Percentiles rank a stretch among this genome's conserved stretches.
Conservation (phyloP, 176 grass and related monocot genomes). For the Cymbopogon citratus region DNA sequence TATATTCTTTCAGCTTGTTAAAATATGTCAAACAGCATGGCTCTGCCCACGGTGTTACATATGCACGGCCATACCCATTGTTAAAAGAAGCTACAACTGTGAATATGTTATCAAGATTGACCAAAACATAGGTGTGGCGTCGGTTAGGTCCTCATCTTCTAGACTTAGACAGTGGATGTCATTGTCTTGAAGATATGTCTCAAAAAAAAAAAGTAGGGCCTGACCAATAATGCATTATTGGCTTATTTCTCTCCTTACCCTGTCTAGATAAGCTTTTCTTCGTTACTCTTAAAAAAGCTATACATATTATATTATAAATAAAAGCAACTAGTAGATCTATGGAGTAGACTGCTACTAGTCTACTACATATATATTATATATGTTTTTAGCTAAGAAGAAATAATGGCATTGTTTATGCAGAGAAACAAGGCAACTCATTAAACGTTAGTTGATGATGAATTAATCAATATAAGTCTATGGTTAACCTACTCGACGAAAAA, state of each 20-base stretch:
- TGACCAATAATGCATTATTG: conserved; percentile 31
- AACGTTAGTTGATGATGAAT: not conserved
- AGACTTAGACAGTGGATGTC: conserved; percentile 24
- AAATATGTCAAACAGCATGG: not conserved
- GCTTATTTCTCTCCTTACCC: not conserved
- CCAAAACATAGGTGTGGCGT: conserved; percentile 1
- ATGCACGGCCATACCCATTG: too few relatives aligned
- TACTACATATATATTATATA: not conserved
- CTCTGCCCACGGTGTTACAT: not conserved
- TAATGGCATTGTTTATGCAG: not conserved
- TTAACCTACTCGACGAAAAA: not conserved
- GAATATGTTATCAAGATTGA: conserved; percentile 1
- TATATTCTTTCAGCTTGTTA: too few relatives aligned
- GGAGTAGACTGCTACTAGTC: not conserved
- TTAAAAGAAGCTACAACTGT: not conserved
- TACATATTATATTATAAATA: not conserved
- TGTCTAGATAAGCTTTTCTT: not conserved
- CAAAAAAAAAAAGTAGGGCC: not conserved
- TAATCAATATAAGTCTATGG: too few relatives aligned
- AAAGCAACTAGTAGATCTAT: not conserved
- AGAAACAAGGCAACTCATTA: not conserved
- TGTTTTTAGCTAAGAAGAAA: too few relatives aligned
- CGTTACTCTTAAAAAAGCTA: not conserved
- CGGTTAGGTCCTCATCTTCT: conserved; percentile 14
- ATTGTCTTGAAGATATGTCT: conserved; percentile 35